Evolutionary conservation across 176 grass and related monocot genomes (phyloP).

Genomic region (Triticum urartu): DNA sequence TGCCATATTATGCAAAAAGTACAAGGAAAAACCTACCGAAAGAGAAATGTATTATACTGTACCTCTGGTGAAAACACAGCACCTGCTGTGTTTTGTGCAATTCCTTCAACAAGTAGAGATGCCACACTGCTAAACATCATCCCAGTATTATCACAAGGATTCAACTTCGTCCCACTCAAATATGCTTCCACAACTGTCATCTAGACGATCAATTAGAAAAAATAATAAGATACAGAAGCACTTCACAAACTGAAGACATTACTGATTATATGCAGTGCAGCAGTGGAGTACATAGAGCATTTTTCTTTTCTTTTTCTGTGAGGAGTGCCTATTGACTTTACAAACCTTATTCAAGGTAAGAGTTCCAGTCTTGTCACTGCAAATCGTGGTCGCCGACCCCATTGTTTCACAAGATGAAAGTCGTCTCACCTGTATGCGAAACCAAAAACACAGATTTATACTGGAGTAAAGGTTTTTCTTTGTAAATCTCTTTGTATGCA

Average conservation of each 20-base stretch:
- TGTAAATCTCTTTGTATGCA: conserved; percentile 5
- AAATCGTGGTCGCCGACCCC: conserved; percentile 76
- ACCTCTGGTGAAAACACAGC: conserved; percentile 75
- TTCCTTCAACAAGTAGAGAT: conserved; percentile 62
- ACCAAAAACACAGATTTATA: background rate
- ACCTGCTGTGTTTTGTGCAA: conserved; percentile 70
- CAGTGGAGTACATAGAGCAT: background rate
- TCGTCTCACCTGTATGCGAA: conserved; percentile 48
- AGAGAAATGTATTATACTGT: background rate
- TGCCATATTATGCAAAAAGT: conserved; percentile 11
- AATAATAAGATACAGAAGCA: background rate
- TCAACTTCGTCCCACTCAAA: conserved; percentile 50
- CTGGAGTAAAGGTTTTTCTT: background rate
- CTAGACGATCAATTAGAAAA: conserved; percentile 30
- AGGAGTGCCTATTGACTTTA: background rate
- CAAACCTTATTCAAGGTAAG: conserved; percentile 69
- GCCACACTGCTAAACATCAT: conserved; percentile 27
- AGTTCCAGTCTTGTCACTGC: conserved; percentile 78
- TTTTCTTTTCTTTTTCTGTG: background rate
- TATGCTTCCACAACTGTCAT: conserved; percentile 69
- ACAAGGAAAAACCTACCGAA: background rate
- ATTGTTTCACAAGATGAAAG: conserved; percentile 76
- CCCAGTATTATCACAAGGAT: conserved; percentile 26
- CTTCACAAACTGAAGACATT: background rate
- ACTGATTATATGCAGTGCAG: background rate